Percentiles rank a stretch among this genome's conserved stretches.
Evolutionary conservation across 345 rosid genomes (phyloP).

Genomic region (Gossypioides kirkii): DNA sequence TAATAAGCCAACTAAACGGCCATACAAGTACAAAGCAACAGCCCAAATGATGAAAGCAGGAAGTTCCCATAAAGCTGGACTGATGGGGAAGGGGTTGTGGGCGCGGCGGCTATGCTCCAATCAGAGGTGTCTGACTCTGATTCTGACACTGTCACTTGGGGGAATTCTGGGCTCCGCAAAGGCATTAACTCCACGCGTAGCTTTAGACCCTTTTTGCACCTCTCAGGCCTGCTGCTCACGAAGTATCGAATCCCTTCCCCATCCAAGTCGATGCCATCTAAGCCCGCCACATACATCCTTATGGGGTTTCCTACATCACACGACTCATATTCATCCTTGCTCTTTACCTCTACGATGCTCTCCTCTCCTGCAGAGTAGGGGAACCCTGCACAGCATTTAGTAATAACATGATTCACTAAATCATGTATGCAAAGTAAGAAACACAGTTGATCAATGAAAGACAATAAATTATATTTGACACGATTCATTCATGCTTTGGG

Average conservation of each 20-base stretch:
- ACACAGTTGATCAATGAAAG: neutral
- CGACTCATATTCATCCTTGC: conserved; percentile 43
- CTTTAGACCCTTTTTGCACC: conserved; percentile 59
- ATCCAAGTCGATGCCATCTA: conserved; percentile 29
- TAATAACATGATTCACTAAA: neutral
- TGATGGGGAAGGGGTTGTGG: conserved; percentile 36
- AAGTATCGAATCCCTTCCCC: conserved; percentile 49
- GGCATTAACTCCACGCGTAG: conserved; percentile 47
- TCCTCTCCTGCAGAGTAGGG: conserved; percentile 46
- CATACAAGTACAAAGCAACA: conserved; percentile 14
- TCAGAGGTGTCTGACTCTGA: conserved; percentile 1
- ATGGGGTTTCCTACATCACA: conserved; percentile 52
- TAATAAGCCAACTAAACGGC: neutral
- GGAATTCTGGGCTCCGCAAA: neutral
- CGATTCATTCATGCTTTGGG: too few relatives aligned
- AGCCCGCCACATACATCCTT: conserved; percentile 42
- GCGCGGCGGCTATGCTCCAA: conserved; percentile 18
- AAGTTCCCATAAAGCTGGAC: conserved; percentile 1
- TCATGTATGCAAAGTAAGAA: neutral
- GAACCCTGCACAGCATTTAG: conserved; percentile 38
- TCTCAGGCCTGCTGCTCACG: conserved; percentile 34
- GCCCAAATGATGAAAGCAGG: conserved; percentile 7
- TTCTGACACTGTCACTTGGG: too few relatives aligned
- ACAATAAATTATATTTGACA: neutral
- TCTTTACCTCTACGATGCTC: conserved; percentile 43